Evolutionary conservation across 2,329 filamentous ascomycete genomes (phyloP).

Genomic region (Colletotrichum agaves): DNA sequence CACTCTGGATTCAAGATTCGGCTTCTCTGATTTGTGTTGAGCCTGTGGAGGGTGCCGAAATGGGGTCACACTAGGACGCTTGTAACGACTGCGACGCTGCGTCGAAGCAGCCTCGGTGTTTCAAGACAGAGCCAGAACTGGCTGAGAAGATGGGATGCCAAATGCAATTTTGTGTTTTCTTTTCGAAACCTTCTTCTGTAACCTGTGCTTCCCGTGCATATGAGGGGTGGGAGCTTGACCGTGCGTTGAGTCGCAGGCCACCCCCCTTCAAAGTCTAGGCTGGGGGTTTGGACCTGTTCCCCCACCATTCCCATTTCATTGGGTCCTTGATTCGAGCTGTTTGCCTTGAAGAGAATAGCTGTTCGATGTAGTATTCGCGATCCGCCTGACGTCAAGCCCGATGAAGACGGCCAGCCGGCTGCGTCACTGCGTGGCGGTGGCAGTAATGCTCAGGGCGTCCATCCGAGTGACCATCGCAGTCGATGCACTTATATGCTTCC

Average conservation of each 20-base stretch:
- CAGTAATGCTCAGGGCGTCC: background rate
- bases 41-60: background rate
- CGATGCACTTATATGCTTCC: constrained; percentile 26
- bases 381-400: constrained; percentile 25
- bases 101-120: constrained; percentile 24
- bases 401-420: constrained; percentile 7
- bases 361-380: background rate
- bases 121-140: constrained; percentile 7
- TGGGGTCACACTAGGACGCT: constrained; percentile 10
- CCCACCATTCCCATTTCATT: background rate
- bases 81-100: constrained; percentile 15
- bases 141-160: constrained; percentile 28
- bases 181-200: constrained; percentile 32
- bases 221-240: constrained; percentile 12
- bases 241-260: constrained; percentile 20
- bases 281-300: background rate
- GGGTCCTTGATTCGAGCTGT: background rate
- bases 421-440: constrained; percentile 23
- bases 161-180: constrained; percentile 26
- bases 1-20: constrained; percentile 5
- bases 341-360: background rate
- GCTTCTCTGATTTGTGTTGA: constrained; percentile 8
- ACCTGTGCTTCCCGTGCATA: constrained; percentile 23
- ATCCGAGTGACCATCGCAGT: background rate
- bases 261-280: background rate